Evolutionary conservation across 352 stramenopile species (phyloP), one percentile per base, ranked within the genome.

Genomic region (Globisporangium mamillatum): DNA sequence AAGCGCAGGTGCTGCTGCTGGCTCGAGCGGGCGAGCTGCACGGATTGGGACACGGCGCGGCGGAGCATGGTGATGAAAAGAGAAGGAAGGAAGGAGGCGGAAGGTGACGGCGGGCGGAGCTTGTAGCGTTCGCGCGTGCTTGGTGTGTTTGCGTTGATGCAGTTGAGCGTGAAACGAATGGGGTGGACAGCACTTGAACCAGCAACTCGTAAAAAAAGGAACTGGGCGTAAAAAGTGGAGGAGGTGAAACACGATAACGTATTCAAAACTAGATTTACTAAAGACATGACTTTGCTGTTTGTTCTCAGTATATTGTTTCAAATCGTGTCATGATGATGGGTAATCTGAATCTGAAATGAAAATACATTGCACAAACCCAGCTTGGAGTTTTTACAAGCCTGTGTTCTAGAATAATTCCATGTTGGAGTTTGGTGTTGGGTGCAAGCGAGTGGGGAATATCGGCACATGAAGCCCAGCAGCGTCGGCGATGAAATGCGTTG

Each of bases 1-100:
- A 69, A 64, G 63, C 85, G 83, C 69, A 81, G 61, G 48, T 84
- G 69, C 66, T 84, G 75, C 53, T 75, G 75, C 32, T 76, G 66
- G 36, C 80, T 79, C 60, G 60, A 38, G 55, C 55, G 55, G 18
- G 55, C 27, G 72, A 73, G 32, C 72, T 63, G 62, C 67, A 73
- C 59, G 4, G 66, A 67, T 22, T 71, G 66, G 36, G 58, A 63
- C 67, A 92, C 64, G 34, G 83, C 77, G 64, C 84, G 84, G 53
- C 82, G 84, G 52, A 92, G 77, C 84, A 92, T 92, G 34, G 10
- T 56, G 48, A 7, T 9, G 41, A 48, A 10, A 25, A 16, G 2
- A 44, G 3, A 44, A n/a, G 22, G 18, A 14, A 29, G 62, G 53
- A 4, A 3, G 63, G 2, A 3, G 54, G 18, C 16, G 32, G 57